Base-by-base conservation (phyloP, 306 rosid genomes). In the Glycine latifolia region DNA sequence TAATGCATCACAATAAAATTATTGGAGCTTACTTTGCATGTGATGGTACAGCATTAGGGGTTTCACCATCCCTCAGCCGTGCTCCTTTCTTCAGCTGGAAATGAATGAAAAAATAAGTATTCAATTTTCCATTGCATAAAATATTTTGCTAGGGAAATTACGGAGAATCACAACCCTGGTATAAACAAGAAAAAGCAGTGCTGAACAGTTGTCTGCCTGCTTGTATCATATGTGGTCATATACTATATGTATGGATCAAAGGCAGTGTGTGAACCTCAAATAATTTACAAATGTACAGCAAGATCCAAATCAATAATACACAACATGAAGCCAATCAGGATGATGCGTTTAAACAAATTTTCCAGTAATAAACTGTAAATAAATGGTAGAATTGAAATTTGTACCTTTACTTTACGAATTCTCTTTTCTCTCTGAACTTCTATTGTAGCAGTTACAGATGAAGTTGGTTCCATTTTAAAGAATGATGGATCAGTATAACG, bases 401-500 rank as follows among this genome's bases (percentile, higher is more conserved):
- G 78, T 94, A 96, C 99, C 99, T 91, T 96, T 80, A 84, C 79
- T 89, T 86, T 93, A 46, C 92, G 97, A 55, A 53, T 85, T 82
- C 87, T 96, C 85, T 87, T 94, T 87, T 94, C 97, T 80, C 97
- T 88, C 74, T 82, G 95, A 77, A 66, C 85, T 81, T 84, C 90
- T 69, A 41, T 75, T 4, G 67, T 72, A 62, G 54, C 69, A 47
- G 58, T 75, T 81, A 65, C 80, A 75, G 86, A 81, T 76, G 91
- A 79, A 58, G 90, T 86, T 59, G 92, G 58, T 78, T 89, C 99
- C 44, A 75, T 84, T 89, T 90, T 93, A 84, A 92, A 89, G 87
- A 88, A 90, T 26, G 98, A 96, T 7, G 99, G 99, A 83, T 96
- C 97, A 81, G 98, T 93, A 81, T 90, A 96, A 49, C 99, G 97